A percentile compares a stretch with the other conserved stretches of the same genome.
Conservation (phyloP, 305 asterid species). For the Fraxinus baroniana region DNA sequence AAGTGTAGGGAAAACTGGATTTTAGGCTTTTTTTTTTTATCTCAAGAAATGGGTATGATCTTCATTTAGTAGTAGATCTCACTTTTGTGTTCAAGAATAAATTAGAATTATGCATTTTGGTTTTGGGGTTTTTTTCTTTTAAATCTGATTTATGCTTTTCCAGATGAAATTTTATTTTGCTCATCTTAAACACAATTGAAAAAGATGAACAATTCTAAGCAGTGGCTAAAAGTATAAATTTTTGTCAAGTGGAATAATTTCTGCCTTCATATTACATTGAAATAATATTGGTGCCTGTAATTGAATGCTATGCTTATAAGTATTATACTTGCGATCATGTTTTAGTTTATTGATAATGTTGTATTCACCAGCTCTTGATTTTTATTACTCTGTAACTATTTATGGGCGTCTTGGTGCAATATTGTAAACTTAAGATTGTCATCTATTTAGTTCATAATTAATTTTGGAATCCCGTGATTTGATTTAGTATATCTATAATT, state of each 20-base stretch:
- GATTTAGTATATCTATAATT: slow-evolving; percentile 19
- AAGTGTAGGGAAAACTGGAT: slow-evolving; percentile 26
- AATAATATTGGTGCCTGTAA: background rate
- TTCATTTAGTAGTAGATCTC: slow-evolving; percentile 17
- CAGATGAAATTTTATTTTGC: background rate
- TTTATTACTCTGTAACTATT: background rate
- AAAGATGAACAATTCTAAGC: background rate
- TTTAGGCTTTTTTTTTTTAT: slow-evolving; percentile 31
- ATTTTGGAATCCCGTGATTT: slow-evolving; percentile 11
- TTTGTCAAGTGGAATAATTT: background rate
- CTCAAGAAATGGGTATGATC: slow-evolving; percentile 42
- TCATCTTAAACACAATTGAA: background rate
- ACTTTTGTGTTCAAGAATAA: slow-evolving; percentile 4
- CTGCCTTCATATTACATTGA: background rate
- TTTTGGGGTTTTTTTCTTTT: slow-evolving; percentile 18
- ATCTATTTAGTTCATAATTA: background rate
- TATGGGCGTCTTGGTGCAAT: background rate
- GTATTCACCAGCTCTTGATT: background rate
- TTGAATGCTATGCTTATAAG: slow-evolving; percentile 9
- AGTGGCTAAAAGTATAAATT: background rate
- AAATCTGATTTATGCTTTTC: slow-evolving; percentile 37
- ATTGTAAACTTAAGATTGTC: background rate
- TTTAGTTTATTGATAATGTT: slow-evolving; percentile 12
- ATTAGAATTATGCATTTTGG: background rate
- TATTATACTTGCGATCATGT: slow-evolving; percentile 8